phyloP scores from a whole-genome alignment of 495 filamentous ascomycete species.

The Aspergillus mulundensis region DNA sequence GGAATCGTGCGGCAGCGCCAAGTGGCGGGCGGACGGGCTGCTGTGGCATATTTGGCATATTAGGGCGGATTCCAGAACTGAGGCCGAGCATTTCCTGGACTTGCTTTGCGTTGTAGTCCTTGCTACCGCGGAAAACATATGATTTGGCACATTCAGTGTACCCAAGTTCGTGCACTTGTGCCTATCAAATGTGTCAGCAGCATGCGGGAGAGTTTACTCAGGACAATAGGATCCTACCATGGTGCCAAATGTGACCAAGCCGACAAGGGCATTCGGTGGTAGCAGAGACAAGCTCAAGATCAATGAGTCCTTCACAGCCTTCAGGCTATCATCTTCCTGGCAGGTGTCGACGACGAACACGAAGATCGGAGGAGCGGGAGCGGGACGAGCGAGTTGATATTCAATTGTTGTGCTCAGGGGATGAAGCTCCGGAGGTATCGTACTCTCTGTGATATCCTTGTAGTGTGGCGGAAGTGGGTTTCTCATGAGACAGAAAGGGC shows the following conservation, averaged over 20 bases:
- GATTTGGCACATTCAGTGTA: constrained; percentile 98
- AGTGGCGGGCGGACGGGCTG: constrained; percentile 77
- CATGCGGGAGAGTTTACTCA: background rate
- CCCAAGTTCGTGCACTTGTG: constrained; percentile 97
- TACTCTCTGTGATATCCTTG: constrained; percentile 94
- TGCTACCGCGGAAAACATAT: constrained; percentile 98
- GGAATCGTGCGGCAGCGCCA: constrained; percentile 82
- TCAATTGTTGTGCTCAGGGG: constrained; percentile 94
- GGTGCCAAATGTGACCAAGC: constrained; percentile 91
- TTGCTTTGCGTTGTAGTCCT: constrained; percentile 94
- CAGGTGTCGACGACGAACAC: constrained; percentile 98
- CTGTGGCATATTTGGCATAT: constrained; percentile 73
- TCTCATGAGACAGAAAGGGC: constrained; percentile 94
- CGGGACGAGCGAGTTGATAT: constrained; percentile 88
- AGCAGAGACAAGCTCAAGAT: constrained; percentile 96
- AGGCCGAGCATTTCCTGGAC: constrained; percentile 98
- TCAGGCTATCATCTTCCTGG: constrained; percentile 95
- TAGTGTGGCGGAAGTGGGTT: constrained; percentile 96
- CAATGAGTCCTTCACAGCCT: constrained; percentile 91
- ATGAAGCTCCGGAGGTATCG: constrained; percentile 93
- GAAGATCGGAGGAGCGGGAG: constrained; percentile 92
- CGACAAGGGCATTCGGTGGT: constrained; percentile 89
- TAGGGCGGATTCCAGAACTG: constrained; percentile 65
- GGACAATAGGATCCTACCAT: constrained; percentile 61
- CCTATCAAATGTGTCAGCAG: constrained; percentile 46